Conservation (phyloP, 148 eudicot species). For the Gaultheria prostrata region DNA sequence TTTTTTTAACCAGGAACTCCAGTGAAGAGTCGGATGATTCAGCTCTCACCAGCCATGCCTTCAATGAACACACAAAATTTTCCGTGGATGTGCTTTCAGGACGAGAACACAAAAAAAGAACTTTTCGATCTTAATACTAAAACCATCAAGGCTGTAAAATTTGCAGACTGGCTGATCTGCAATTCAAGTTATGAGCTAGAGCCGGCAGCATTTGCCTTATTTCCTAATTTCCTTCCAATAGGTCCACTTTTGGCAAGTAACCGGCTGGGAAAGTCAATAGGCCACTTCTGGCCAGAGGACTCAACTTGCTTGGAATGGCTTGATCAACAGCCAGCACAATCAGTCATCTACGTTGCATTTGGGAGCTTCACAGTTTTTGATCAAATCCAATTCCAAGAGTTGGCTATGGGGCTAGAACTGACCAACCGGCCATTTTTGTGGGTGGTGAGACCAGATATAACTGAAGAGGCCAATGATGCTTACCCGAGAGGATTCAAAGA, state of each 20-base stretch:
- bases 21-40: slow-evolving; percentile 16
- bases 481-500: slow-evolving; percentile 31
- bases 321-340: slow-evolving; percentile 29
- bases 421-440: slow-evolving; percentile 41
- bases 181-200: slow-evolving; percentile 28
- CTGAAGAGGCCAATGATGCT: slow-evolving; percentile 2
- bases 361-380: slow-evolving; percentile 31
- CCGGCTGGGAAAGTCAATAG: slow-evolving; percentile 22
- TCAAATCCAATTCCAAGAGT: slow-evolving; percentile 33
- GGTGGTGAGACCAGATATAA: slow-evolving; percentile 42
- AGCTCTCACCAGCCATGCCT: slow-evolving; percentile 33
- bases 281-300: slow-evolving; percentile 32
- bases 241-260: slow-evolving; percentile 34
- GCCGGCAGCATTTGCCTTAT: slow-evolving; percentile 25
- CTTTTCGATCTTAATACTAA: background rate
- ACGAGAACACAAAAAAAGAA: background rate
- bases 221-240: slow-evolving; percentile 19
- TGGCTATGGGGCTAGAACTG: slow-evolving; percentile 47
- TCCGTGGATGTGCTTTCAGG: slow-evolving; percentile 27
- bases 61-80: slow-evolving; percentile 23
- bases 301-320: slow-evolving; percentile 31
- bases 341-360: slow-evolving; percentile 33
- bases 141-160: background rate
- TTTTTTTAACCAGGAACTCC: slow-evolving; percentile 28
- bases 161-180: slow-evolving; percentile 26